Evolutionary conservation across 2,329 filamentous ascomycete species (phyloP), one percentile per base, ranked within the genome.

Genomic region (Remersonia thermophila): DNA sequence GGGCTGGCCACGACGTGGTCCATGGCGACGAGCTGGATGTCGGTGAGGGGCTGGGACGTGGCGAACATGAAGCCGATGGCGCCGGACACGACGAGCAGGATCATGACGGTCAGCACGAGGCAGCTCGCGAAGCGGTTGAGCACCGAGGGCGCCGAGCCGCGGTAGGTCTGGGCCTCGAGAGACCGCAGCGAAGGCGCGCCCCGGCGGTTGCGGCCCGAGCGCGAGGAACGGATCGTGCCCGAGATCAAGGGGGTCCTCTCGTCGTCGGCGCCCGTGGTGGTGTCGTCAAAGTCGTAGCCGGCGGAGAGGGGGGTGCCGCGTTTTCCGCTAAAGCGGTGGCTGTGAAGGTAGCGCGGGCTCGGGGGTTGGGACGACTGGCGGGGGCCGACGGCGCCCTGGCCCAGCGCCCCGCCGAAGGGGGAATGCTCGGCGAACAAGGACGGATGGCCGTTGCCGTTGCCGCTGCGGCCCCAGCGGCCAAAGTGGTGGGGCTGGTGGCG

Each of bases 1-100:
- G 94, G 84, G 49, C 84, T 94, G 2, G 87, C 87, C 33, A 96
- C 71, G 16, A 98, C 85, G 47, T 94, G 93, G 49, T 81, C 76
- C 47, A 98, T 85, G 44, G 80, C 78, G 37, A 80, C 66, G 30
- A 96, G 74, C 45, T 80, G 68, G 40, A 96, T 82, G 45, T 83
- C 76, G 17, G 75, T 72, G 32, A 98, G 71, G 6, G 87, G 83
- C 52, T 93, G 86, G 20, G 87, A 93, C 14, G 87, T 89, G 31
- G 86, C 83, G 58, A 95, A 81, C 59, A 95, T 77, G 56, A 96
- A 91, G 15, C 81, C 83, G 27, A 91, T 79, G 8, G 83, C 81
- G 29, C 83, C 84, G n/a, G 85, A 79, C 32, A 93, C 72, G 29
- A 95, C 73, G 12, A 94, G 64, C 27, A 91, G 60, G 15, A 95